These are phyloP conservation scores for Colletotrichum viniferum DNA, from an alignment of 2,329 filamentous ascomycete species.

Conservation along the genomic window DNA sequence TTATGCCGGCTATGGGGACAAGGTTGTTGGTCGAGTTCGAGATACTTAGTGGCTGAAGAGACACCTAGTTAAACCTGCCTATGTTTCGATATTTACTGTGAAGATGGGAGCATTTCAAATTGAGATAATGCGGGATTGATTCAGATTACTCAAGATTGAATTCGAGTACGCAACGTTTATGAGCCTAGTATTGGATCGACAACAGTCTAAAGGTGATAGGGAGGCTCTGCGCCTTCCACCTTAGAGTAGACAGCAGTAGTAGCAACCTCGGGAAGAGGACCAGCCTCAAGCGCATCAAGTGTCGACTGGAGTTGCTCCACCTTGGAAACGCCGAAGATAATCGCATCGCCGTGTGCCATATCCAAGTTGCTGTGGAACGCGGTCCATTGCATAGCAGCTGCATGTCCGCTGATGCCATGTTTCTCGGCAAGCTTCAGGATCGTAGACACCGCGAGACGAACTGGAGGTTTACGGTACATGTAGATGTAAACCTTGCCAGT, in stretches of 20 bases:
- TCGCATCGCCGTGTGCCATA: not conserved
- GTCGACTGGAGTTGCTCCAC: not conserved
- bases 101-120: no score
- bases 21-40: not conserved
- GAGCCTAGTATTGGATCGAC: no score
- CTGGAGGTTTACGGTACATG: not conserved
- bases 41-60: no score
- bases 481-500: not conserved
- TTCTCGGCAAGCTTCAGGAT: not conserved
- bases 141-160: no score
- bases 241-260: not conserved
- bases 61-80: no score
- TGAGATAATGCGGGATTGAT: no score
- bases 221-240: not conserved
- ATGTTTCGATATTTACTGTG: no score
- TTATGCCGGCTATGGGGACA: not conserved
- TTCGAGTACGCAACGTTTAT: no score
- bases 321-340: not conserved
- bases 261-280: not conserved
- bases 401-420: not conserved
- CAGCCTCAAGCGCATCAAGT: not conserved
- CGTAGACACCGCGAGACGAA: not conserved
- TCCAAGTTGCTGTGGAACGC: not conserved
- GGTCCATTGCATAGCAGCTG: not conserved
- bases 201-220: not conserved